Percentiles rank a stretch among this genome's conserved stretches.
These are phyloP conservation scores for Kwoniella europaea DNA, from an alignment of 768 basidiomycete species.

Conservation along the genomic window DNA sequence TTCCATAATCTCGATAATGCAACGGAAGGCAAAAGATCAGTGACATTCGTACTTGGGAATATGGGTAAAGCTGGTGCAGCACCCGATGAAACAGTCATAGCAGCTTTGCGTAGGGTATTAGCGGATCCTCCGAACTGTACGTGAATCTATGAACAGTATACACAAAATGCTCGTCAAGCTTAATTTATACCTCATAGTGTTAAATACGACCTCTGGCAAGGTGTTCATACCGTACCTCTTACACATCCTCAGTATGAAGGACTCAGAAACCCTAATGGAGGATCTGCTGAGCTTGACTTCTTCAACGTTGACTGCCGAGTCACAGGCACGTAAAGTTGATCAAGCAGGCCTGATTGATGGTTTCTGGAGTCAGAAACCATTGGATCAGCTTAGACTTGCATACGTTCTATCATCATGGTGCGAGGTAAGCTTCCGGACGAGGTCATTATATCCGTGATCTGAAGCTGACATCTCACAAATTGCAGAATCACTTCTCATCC, in stretches of 20 bases:
- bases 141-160: neutral
- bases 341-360: neutral
- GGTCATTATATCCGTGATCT: neutral
- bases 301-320: neutral
- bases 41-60: conserved; percentile 31
- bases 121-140: conserved; percentile 30
- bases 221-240: conserved; percentile 33
- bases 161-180: neutral
- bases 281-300: conserved; percentile 6
- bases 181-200: conserved; percentile 18
- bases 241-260: conserved; percentile 14
- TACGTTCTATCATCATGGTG: conserved; percentile 32
- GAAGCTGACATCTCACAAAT: neutral
- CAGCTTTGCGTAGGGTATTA: conserved; percentile 26
- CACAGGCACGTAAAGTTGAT: neutral
- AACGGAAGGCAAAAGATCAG: conserved; percentile 34
- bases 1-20: conserved; percentile 40
- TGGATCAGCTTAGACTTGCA: conserved; percentile 29
- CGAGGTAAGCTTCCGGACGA: conserved; percentile 23
- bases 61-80: conserved; percentile 18
- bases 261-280: neutral
- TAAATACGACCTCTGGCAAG: conserved; percentile 23
- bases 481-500: neutral
- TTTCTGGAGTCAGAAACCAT: conserved; percentile 18
- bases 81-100: conserved; percentile 11